A percentile compares a stretch with the other conserved stretches of the same genome.
phyloP scores from a whole-genome alignment of 176 grass and related monocot species.

The Paspalum vaginatum region DNA sequence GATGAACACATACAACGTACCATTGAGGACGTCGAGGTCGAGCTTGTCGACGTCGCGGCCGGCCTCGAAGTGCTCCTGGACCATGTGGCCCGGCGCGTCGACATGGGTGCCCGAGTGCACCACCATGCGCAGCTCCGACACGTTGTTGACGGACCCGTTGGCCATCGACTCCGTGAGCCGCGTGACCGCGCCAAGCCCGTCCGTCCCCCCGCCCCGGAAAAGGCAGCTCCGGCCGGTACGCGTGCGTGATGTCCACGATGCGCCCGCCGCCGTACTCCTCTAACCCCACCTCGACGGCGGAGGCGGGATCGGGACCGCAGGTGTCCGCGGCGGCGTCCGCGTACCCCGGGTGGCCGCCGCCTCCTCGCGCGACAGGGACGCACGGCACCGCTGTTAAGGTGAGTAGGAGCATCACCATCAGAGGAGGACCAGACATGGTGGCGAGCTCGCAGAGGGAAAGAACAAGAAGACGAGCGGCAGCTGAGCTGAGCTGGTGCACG shows the following conservation, averaged over 20 bases:
- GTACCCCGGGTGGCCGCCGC: conserved; percentile 29
- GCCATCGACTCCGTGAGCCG: conserved; percentile 67
- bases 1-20: conserved; percentile 16
- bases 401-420: neutral
- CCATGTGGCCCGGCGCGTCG: conserved; percentile 68
- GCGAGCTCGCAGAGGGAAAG: neutral
- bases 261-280: conserved; percentile 64
- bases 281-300: neutral
- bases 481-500: neutral
- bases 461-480: neutral
- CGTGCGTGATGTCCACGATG: conserved; percentile 89
- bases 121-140: conserved; percentile 70
- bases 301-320: neutral
- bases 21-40: conserved; percentile 79
- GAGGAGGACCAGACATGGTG: neutral
- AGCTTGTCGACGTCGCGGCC: conserved; percentile 76
- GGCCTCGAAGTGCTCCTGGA: conserved; percentile 60
- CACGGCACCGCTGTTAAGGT: neutral
- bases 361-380: neutral
- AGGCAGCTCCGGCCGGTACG: conserved; percentile 65
- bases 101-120: conserved; percentile 74
- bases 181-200: conserved; percentile 51
- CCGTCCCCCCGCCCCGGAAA: conserved; percentile 19
- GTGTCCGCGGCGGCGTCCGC: neutral
- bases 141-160: conserved; percentile 64